Evolutionary conservation across 2,329 filamentous ascomycete genomes (phyloP), one percentile per base, ranked within the genome.

Genomic region (Nothophaeocryptopus gaeumannii): DNA sequence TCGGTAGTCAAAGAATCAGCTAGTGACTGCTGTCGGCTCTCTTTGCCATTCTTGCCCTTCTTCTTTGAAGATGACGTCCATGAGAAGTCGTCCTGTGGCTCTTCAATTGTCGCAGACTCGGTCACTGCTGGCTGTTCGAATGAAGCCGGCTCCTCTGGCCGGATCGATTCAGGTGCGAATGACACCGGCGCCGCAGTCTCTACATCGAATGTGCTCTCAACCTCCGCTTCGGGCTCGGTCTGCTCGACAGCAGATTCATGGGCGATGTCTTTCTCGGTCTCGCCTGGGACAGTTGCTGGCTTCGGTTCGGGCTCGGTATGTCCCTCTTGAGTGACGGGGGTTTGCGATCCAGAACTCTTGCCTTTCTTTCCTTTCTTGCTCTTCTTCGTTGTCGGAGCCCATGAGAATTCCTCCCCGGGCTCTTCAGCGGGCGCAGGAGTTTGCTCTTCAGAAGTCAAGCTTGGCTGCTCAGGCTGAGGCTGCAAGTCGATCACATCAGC

Each of bases 11-110:
- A 14, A 12, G 35, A 8, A 11, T 43, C 40, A 33, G 40, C 40
- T 7, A 43, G 10, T 2, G 40, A 33, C n/a, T 43, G 40, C 47
- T 45, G 35, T 20, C 16, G 53, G 36, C 39, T 40, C 59, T 72
- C 75, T 20, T 62, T 62, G 54, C 65, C 75, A 39, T 71, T 74
- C 60, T 71, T 76, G 33, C 68, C 70, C 50, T 72, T 67, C 42
- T 53, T 54, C 10, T 50, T 48, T 30, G 56, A 49, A n/a, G 39
- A 43, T 0, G 20, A 7, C 7, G 40, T 36, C 11, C 51, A 43
- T 1, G 49, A 14, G 16, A 39, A 50, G 13, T 58, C 52, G 11
- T 42, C 40, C 10, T 34, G 41, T 13, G 50, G 39, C n/a, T 56
- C 55, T 4, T 33, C 39, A 11, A 55, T 49, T n/a, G 20, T 26